Conservation (phyloP, 495 filamentous ascomycete species). For the Daldinia childiae region DNA sequence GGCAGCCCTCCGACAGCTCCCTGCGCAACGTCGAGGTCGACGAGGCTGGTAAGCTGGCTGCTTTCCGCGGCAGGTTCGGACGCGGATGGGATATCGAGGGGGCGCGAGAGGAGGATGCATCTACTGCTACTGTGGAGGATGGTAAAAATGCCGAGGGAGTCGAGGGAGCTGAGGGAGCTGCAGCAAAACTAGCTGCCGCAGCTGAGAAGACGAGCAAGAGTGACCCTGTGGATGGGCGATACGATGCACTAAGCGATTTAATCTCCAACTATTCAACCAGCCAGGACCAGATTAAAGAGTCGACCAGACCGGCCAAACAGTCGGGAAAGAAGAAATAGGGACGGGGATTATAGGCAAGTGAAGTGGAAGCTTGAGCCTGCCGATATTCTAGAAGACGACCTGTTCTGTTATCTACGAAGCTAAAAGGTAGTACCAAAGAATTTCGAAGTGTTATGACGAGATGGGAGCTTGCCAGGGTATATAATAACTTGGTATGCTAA, state of each 20-base stretch:
- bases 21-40: conserved; percentile 91
- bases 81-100: conserved; percentile 77
- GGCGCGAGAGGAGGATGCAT: conserved; percentile 36
- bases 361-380: too few species aligned
- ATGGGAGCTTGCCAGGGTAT: neutral
- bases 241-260: conserved; percentile 72
- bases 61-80: conserved; percentile 86
- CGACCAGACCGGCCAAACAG: neutral
- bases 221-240: neutral
- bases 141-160: neutral
- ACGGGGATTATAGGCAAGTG: neutral
- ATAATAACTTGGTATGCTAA: neutral
- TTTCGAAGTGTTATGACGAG: neutral
- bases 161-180: neutral
- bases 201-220: neutral
- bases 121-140: neutral
- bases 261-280: conserved; percentile 68
- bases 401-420: conserved; percentile 2
- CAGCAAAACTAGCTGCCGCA: neutral
- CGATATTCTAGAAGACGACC: neutral
- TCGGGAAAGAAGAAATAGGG: conserved; percentile 35
- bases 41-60: conserved; percentile 88
- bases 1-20: conserved; percentile 84
- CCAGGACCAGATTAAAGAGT: conserved; percentile 35
- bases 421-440: neutral